Base-by-base conservation (phyloP, 805 yeast genomes). In the Candida oleophila region DNA sequence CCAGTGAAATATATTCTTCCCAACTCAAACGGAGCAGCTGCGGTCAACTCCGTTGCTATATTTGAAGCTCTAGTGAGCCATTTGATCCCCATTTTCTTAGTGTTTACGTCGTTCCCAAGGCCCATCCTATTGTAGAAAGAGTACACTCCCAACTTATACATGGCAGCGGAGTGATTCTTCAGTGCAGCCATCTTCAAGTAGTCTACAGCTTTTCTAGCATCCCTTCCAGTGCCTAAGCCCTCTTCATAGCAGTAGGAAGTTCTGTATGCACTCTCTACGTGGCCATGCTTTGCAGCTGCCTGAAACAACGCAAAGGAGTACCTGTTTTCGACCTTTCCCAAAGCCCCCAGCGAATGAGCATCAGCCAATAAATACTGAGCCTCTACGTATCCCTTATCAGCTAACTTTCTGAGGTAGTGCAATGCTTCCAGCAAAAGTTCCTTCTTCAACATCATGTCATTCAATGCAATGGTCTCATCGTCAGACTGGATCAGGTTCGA, bases 361-460 rank as follows among this genome's bases (percentile, higher is more conserved):
- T 92, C 98, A n/a, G 83, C 99, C 25, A 94, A 69, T 22, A 91
- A 73, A 60, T 92, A 94, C 64, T 94, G 98, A 0, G 98, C 96
- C 44, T 92, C 96, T 1, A 85, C 76, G 55, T 83, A 85, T 4
- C 96, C 96, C 51, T 85, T 83, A 47, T 87, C 90, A 16, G 90
- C 73, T 38, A 91, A 74, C 54, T 80, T 81, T 54, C 81, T 83
- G 52, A 91, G 73, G 54, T 87, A 85, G 46, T 73, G 71, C 18
- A 78, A 71, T 0, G 97, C 92, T 61, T 94, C 97, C 55, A 86
- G 85, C 35, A 90, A 69, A 46, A 88, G 79, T 35, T 81, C 80
- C 36, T 69, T 69, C 54, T 76, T 78, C 59, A 77, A 66, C 46
- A 54, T 54, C n/a, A 51, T 46, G 18, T 65, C 69, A 11, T 7